Base-by-base conservation (phyloP, 108 stramenopile genomes). In the Chaetoceros tenuissimus region DNA sequence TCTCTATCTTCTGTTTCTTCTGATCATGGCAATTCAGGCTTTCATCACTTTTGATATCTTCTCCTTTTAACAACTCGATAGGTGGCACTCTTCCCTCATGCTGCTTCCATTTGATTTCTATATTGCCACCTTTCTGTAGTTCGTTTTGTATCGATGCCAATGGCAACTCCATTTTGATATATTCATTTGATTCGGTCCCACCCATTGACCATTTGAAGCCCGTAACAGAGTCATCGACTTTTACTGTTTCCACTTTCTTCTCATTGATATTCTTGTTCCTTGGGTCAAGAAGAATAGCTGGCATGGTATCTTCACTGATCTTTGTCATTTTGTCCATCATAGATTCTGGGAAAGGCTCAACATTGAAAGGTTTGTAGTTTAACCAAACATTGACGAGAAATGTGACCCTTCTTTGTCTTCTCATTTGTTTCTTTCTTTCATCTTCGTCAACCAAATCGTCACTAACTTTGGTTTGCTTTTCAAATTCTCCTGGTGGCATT, bases 331-430 rank as follows among this genome's bases (percentile, higher is more conserved):
- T 85, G 34, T 72, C 67, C 8, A 84, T 58, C 72, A 89, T 72
- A 10, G 73, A 73, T 18, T 82, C 75, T 7, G 87, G 85, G 44
- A 94, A 76, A 34, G 64, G 71, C 21, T 85, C 56, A 27, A 84
- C 77, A 63, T 91, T 62, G 45, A 84, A 74, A 16, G 94, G 90
- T 31, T 67, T 67, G 51, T 91, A 81, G 53, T 96, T 85, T 2
- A 96, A 68, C 94, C 94, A 96, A 7, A 96, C 76, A 58, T 96
- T 96, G 46, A 93, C 94, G 22, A 96, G 57, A 60, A 96, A 93
- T 24, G 94, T 96, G 7, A 91, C 67, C 16, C 72, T 47, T 20
- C 72, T 31, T 34, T 64, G 67, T 53, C 67, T 68, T 24, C 72
- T 28, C 51, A 45, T 43, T 3, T 58, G 22, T 16, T 34, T 31